Evolutionary conservation across 495 filamentous ascomycete genomes (phyloP).

Genomic region (Podospora tetraspora): DNA sequence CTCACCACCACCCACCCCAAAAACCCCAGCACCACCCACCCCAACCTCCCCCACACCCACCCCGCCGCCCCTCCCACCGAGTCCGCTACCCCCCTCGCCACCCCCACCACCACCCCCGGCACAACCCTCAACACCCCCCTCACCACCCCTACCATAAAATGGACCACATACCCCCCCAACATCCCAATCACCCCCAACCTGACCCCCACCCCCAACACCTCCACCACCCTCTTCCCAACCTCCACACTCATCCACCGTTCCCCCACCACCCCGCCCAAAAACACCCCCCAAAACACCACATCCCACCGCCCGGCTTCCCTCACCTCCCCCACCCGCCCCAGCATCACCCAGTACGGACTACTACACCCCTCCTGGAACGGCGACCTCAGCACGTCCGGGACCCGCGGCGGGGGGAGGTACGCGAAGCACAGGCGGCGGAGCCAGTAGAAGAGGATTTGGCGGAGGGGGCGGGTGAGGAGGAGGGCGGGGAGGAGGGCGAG

Average conservation of each 20-base stretch:
- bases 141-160: background rate
- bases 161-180: background rate
- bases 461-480: background rate
- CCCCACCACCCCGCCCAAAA: background rate
- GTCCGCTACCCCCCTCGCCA: background rate
- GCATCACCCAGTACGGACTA: background rate
- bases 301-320: background rate
- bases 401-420: background rate
- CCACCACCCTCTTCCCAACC: background rate
- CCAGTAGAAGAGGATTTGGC: background rate
- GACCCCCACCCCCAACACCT: background rate
- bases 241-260: background rate
- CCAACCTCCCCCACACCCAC: background rate
- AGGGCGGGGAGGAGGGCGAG: background rate
- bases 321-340: background rate
- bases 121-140: background rate
- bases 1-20: background rate
- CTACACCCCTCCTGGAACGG: background rate
- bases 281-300: background rate
- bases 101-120: background rate
- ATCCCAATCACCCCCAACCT: background rate
- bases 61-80: too few relatives aligned
- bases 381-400: background rate
- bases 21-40: background rate
- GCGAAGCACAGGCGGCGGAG: background rate